Base-by-base conservation (phyloP, 108 stramenopile species). In the Licmophora abbreviata region DNA sequence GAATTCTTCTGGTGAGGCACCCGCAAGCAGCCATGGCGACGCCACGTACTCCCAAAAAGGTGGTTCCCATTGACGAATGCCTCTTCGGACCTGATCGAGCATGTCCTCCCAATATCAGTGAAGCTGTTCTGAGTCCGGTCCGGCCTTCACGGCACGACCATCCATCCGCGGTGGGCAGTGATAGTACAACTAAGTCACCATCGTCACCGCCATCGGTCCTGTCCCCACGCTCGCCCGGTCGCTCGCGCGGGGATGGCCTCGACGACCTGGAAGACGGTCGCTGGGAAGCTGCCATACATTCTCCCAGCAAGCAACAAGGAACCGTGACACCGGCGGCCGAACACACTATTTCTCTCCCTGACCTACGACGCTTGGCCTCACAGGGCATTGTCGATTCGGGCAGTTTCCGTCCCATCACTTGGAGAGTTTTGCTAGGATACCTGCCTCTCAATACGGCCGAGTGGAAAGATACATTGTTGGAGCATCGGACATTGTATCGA, bases 371-470 rank as follows among this genome's bases (percentile, higher is more conserved):
- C 28, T 31, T 81, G 25, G 56, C 66, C 9, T 74, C 72, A 0
- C 65, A 74, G 23, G 79, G 79, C 6, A 68, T 83, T 25, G 55
- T 68, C 7, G 80, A 81, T 23, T 79, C 81, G 48, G 77, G 76
- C 22, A 71, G 75, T 36, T 64, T 69, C 36, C 82, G 89, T 5
- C 76, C 64, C 2, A 52, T 92, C 0, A 77, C 72, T 0, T 92
- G 89, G 89, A 44, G 89, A 32, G 68, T 87, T 8, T 37, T 92
- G 1, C 36, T 87, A 57, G 83, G 83, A 29, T 79, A 77, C 34
- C 45, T 92, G 28, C 83, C 85, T 5, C 53, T 57, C 10, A 54
- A 65, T 14, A 72, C 73, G 12, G 51, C 42, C 14, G 18, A 74
- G 21, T 92, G 89, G 89, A 52, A 71, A 29, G 35, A 45, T 20